Percentiles rank a stretch among this genome's conserved stretches.
These are phyloP conservation scores for Amylocystis lapponica DNA, from an alignment of 768 basidiomycete genomes.

Conservation along the genomic window DNA sequence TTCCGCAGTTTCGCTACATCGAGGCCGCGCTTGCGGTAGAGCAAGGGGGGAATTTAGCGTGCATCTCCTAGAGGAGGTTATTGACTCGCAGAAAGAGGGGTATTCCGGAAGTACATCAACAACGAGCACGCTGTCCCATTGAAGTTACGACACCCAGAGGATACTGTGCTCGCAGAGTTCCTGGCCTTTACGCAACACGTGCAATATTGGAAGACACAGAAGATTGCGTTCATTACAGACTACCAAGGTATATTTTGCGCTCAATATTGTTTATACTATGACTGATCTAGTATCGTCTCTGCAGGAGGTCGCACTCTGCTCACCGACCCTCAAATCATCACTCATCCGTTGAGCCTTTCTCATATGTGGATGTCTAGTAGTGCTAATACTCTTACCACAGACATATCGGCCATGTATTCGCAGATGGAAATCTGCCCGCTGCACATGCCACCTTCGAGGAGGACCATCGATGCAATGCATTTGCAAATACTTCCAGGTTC, in stretches of 20 bases:
- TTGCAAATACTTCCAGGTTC: not conserved
- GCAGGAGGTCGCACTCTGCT: not conserved
- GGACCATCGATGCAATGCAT: not conserved
- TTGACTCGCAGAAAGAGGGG: not conserved
- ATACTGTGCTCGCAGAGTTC: not conserved
- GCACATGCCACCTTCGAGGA: not conserved
- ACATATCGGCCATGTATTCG: too few species aligned
- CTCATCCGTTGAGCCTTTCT: not conserved
- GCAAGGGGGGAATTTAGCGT: not conserved
- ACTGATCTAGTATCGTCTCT: too few species aligned
- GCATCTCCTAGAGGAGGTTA: not conserved
- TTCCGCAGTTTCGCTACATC: too few species aligned
- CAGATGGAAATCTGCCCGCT: not conserved
- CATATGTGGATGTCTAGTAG: not conserved
- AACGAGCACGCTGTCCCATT: not conserved
- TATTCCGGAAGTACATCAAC: not conserved
- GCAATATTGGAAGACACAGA: not conserved
- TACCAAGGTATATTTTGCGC: too few species aligned
- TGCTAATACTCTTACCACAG: too few species aligned
- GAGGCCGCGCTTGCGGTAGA: too few species aligned
- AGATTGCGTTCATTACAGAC: not conserved
- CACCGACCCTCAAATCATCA: not conserved
- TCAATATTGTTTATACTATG: too few species aligned
- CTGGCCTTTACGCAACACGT: not conserved
- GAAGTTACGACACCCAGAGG: not conserved